Evolutionary conservation across 257 asterid species (phyloP).

Genomic region (Plectranthus barbatus): DNA sequence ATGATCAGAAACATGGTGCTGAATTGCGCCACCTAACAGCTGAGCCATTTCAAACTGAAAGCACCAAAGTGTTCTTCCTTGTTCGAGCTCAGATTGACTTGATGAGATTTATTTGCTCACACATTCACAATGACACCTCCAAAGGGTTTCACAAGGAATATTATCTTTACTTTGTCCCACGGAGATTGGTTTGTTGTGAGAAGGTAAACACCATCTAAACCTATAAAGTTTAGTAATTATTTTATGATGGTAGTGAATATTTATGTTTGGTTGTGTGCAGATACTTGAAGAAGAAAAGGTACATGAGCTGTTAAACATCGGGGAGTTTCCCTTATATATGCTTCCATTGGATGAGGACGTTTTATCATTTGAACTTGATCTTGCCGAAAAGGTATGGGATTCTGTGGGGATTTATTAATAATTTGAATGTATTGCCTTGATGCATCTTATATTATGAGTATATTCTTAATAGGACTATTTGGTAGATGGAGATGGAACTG

Average conservation of each 20-base stretch:
- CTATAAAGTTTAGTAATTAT: background rate
- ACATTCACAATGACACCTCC: slow-evolving; percentile 66
- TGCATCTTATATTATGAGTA: slow-evolving; percentile 22
- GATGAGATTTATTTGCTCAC: slow-evolving; percentile 75
- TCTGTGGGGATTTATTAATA: background rate
- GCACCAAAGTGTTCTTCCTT: slow-evolving; percentile 75
- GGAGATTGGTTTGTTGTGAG: slow-evolving; percentile 86
- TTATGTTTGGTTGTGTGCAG: slow-evolving; percentile 29
- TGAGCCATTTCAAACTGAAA: slow-evolving; percentile 81
- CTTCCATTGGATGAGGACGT: slow-evolving; percentile 92
- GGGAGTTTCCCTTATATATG: slow-evolving; percentile 79
- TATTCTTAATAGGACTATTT: slow-evolving; percentile 51
- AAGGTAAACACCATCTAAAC: slow-evolving; percentile 41
- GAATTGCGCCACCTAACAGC: slow-evolving; percentile 79
- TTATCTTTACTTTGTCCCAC: slow-evolving; percentile 88
- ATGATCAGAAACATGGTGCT: slow-evolving; percentile 77
- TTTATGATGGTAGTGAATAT: background rate
- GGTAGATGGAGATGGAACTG: slow-evolving; percentile 85
- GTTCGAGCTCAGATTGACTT: slow-evolving; percentile 69
- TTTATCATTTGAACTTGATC: slow-evolving; percentile 87
- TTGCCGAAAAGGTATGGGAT: slow-evolving; percentile 64
- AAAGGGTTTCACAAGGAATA: slow-evolving; percentile 87
- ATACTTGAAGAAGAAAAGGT: slow-evolving; percentile 92
- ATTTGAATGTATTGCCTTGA: background rate
- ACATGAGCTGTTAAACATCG: slow-evolving; percentile 63